A percentile compares a stretch with the other conserved stretches of the same genome.
phyloP scores from a whole-genome alignment of 768 basidiomycete genomes.

The Lanmaoa pseudosensibilis region DNA sequence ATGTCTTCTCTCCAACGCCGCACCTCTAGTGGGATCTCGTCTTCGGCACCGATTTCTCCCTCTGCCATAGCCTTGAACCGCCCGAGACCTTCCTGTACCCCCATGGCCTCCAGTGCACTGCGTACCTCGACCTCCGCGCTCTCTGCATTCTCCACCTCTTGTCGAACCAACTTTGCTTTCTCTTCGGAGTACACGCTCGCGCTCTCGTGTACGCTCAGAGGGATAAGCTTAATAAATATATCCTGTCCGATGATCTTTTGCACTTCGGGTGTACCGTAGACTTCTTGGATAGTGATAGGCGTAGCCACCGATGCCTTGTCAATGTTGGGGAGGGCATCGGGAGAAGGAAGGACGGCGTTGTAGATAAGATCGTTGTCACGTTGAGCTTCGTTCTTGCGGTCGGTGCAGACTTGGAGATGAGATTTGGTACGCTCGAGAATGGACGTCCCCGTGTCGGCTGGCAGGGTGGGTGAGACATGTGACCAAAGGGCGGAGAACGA shows the following conservation, averaged over 20 bases:
- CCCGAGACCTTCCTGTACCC: conserved; percentile 67
- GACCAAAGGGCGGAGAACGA: conserved; percentile 73
- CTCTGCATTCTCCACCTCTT: conserved; percentile 86
- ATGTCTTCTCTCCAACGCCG: conserved; percentile 77
- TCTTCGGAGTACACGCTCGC: conserved; percentile 98
- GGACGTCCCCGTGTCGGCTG: conserved; percentile 79
- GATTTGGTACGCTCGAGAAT: conserved; percentile 83
- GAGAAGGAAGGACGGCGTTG: conserved; percentile 81
- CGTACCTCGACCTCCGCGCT: conserved; percentile 76
- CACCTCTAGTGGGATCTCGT: conserved; percentile 71
- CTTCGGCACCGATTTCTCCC: conserved; percentile 58
- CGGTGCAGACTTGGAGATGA: conserved; percentile 73
- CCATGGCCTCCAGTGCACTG: conserved; percentile 78
- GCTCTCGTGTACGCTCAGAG: conserved; percentile 92
- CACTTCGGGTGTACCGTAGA: conserved; percentile 87
- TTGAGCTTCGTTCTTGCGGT: conserved; percentile 70
- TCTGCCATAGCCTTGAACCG: conserved; percentile 73
- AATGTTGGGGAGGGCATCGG: conserved; percentile 74
- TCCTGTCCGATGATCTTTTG: conserved; percentile 94
- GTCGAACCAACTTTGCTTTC: conserved; percentile 91
- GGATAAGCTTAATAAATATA: conserved; percentile 83
- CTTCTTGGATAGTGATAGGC: conserved; percentile 90
- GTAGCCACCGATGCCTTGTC: conserved; percentile 83
- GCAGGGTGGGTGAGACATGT: conserved; percentile 76
- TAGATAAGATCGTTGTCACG: conserved; percentile 98